Conservation (phyloP, 257 asterid genomes). For the Nicotiana otophora region DNA sequence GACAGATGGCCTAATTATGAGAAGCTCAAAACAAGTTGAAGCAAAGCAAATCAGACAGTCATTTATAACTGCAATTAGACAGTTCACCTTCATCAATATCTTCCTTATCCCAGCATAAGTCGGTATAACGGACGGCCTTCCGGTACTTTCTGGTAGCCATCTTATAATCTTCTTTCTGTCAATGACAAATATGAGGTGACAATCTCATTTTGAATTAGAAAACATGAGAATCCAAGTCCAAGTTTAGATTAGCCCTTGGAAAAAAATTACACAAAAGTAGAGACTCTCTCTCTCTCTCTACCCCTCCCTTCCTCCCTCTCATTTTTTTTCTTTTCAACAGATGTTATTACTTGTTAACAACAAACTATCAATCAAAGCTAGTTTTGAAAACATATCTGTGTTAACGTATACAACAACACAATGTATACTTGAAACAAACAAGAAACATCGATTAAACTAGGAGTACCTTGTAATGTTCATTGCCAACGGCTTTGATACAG, state of each 20-base stretch:
- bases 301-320: neutral
- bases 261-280: neutral
- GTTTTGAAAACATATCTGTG: neutral
- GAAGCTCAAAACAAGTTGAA: neutral
- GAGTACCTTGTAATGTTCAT: constrained; percentile 33
- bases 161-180: constrained; percentile 30
- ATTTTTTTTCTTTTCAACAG: neutral
- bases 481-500: constrained; percentile 29
- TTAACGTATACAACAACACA: neutral
- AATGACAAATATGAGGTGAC: neutral
- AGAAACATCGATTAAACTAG: neutral
- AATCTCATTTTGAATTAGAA: neutral
- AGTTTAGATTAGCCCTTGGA: neutral
- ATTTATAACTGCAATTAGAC: neutral
- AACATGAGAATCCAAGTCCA: neutral
- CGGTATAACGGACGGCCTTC: constrained; percentile 29
- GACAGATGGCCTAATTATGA: neutral
- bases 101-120: constrained; percentile 32
- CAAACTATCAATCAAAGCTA: neutral
- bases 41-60: neutral
- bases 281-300: neutral
- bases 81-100: constrained; percentile 26
- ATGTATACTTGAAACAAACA: neutral
- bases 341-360: neutral
- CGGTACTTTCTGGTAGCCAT: constrained; percentile 35